A percentile compares a stretch with the other conserved stretches of the same genome.
These are phyloP conservation scores for Trametes elegans DNA, from an alignment of 768 basidiomycete species.

Conservation along the genomic window DNA sequence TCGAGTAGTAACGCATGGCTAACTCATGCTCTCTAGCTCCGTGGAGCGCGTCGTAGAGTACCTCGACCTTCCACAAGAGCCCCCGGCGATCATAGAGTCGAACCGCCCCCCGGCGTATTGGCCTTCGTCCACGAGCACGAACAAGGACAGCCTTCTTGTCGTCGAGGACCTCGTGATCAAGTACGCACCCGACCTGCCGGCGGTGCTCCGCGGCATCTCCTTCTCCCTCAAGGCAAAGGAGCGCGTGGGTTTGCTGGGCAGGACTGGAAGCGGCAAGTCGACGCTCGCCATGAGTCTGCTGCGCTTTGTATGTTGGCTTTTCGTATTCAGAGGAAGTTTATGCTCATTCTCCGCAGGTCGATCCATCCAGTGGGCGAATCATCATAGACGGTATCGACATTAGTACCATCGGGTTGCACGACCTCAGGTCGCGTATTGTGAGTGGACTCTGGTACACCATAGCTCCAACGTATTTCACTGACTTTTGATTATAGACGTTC, in stretches of 20 bases:
- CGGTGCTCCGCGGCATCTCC: slow-evolving; percentile 73
- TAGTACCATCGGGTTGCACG: slow-evolving; percentile 79
- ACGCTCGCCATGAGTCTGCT: slow-evolving; percentile 86
- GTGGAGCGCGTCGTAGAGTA: slow-evolving; percentile 93
- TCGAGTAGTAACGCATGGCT: not conserved
- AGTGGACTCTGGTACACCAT: slow-evolving; percentile 26
- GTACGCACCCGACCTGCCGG: slow-evolving; percentile 82
- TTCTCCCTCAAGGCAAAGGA: slow-evolving; percentile 72
- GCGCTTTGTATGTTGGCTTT: slow-evolving; percentile 54
- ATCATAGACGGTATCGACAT: slow-evolving; percentile 88
- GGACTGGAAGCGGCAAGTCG: slow-evolving; percentile 81
- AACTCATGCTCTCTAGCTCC: slow-evolving; percentile 45
- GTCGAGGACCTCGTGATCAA: slow-evolving; percentile 79
- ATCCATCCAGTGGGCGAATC: slow-evolving; percentile 74
- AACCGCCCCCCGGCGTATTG: slow-evolving; percentile 87
- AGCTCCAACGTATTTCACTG: not conserved
- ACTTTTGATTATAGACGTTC: slow-evolving; percentile 53
- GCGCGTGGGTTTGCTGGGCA: slow-evolving; percentile 75
- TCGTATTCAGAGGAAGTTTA: not conserved
- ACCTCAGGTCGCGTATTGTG: slow-evolving; percentile 73
- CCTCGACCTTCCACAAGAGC: slow-evolving; percentile 85
- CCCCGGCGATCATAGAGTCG: slow-evolving; percentile 70
- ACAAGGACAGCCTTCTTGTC: slow-evolving; percentile 51
- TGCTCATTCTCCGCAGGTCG: slow-evolving; percentile 43
- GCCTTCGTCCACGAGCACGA: slow-evolving; percentile 67